Evolutionary conservation across 169 alveolate species (phyloP).

Genomic region (Perkinsus olseni): DNA sequence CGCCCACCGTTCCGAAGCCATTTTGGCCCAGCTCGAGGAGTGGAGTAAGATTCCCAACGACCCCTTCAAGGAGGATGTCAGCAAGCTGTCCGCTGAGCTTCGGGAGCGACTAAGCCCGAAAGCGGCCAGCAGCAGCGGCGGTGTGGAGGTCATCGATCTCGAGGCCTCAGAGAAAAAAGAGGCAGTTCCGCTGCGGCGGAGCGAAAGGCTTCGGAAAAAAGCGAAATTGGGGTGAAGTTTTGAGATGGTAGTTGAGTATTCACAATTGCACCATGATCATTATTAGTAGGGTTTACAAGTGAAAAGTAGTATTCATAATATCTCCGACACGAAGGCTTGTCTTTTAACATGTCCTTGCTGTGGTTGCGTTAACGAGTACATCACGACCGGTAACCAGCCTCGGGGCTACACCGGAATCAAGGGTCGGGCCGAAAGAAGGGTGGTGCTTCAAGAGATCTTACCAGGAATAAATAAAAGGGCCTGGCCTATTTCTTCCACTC

Average conservation of each 20-base stretch:
- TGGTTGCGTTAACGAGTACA: too few species aligned
- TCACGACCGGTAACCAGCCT: too few species aligned
- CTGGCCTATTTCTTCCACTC: too few species aligned
- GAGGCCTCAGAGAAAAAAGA: not conserved
- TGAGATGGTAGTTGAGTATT: not conserved
- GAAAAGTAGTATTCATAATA: not conserved
- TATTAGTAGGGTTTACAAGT: not conserved
- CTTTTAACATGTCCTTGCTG: too few species aligned
- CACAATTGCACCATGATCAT: not conserved
- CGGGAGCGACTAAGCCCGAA: not conserved
- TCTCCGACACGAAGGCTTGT: too few species aligned
- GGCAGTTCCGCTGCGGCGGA: not conserved
- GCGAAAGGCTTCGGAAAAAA: not conserved
- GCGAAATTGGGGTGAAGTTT: not conserved
- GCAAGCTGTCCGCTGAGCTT: not conserved
- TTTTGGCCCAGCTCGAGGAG: not conserved
- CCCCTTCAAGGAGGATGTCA: not conserved
- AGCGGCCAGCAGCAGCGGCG: not conserved
- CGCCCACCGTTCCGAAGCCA: not conserved
- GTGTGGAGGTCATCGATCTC: not conserved
- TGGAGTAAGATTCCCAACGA: not conserved
- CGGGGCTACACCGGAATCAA: too few species aligned
- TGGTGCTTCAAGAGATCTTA: too few species aligned
- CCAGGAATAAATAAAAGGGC: too few species aligned
- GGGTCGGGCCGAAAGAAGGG: too few species aligned